Base-by-base conservation (phyloP, 371 early-diverging fungal species). In the Mucor plumbeus region DNA sequence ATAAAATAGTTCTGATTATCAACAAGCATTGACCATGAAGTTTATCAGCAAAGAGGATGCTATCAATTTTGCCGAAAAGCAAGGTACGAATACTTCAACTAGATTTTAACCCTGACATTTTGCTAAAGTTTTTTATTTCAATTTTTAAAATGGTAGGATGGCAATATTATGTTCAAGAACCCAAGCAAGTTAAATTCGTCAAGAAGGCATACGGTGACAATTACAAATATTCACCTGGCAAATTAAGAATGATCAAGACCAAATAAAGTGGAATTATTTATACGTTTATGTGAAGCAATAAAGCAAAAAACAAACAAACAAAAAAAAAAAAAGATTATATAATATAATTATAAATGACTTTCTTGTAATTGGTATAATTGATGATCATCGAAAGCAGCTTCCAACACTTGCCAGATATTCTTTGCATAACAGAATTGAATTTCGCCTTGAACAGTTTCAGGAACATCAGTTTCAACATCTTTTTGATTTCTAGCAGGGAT, bases 41-140 rank as follows among this genome's bases (percentile, higher is more conserved):
- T 98, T 98, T 82, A 44, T 68, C 19, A 77, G 88, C 47, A 94
- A 93, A 80, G 95, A 97, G 71, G 94, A 91, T 41, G 99, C 99
- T 17, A 89, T 97, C 65, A 75, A 77, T 39, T 98, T 97, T 80
- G 97, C 96, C 26, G 95, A 95, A 75, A 92, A 92, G 72, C 96
- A 97, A 81, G 98, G 97, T 72, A 80, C 13, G 54, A 21, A n/a
- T 26, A 26, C 3, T 1, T 26, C 26, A 26, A 26, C 3, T 26
- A 26, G 26, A 26, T 26, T 26, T 26, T 26, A 26, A 26, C 26
- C 26, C 26, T 26, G 26, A 26, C 3, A 26, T 26, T 26, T 26
- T 26, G 26, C 17, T 44, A 17, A 44, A 7, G 17, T 7, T 15
- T 44, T 44, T 44, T n/a, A n/a, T n/a, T n/a, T n/a, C n/a, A n/a